Conservation (phyloP, 371 early-diverging fungal genomes). For the Mucor racemosus region DNA sequence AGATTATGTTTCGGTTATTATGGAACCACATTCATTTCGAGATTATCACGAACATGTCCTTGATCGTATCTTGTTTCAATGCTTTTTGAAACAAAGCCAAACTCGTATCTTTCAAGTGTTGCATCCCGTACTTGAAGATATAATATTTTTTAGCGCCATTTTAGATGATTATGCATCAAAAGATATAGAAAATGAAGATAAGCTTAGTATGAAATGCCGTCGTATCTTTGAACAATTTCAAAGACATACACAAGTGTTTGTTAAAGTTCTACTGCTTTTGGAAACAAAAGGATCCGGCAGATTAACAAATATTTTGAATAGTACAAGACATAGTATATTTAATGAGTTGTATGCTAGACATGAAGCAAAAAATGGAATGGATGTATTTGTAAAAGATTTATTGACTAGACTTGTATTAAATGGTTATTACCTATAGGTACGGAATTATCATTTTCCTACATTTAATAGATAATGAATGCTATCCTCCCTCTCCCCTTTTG, state of each 20-base stretch:
- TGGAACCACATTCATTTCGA: slow-evolving; percentile 46
- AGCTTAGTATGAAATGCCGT: slow-evolving; percentile 19
- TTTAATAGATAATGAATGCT: not conserved
- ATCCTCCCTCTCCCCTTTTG: not conserved
- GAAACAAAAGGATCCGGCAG: slow-evolving; percentile 49
- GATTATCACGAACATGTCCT: slow-evolving; percentile 55
- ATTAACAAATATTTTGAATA: slow-evolving; percentile 37
- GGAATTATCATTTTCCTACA: not conserved
- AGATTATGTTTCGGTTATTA: slow-evolving; percentile 27
- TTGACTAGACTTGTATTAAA: slow-evolving; percentile 30
- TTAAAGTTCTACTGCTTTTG: slow-evolving; percentile 39
- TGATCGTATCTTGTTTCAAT: slow-evolving; percentile 56
- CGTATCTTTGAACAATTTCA: slow-evolving; percentile 38
- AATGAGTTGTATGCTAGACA: slow-evolving; percentile 31
- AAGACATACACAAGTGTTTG: slow-evolving; percentile 35
- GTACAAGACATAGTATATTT: slow-evolving; percentile 23
- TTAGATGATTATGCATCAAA: slow-evolving; percentile 21
- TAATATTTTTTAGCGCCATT: slow-evolving; percentile 33
- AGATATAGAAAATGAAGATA: slow-evolving; percentile 7
- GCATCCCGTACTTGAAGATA: slow-evolving; percentile 39
- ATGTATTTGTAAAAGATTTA: slow-evolving; percentile 39
- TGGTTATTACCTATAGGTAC: slow-evolving; percentile 21
- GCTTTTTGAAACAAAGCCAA: slow-evolving; percentile 56
- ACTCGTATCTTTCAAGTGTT: slow-evolving; percentile 41
- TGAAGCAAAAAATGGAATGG: slow-evolving; percentile 33